phyloP scores from a whole-genome alignment of 129 eudicot genomes.

The Ambrosia artemisiifolia region DNA sequence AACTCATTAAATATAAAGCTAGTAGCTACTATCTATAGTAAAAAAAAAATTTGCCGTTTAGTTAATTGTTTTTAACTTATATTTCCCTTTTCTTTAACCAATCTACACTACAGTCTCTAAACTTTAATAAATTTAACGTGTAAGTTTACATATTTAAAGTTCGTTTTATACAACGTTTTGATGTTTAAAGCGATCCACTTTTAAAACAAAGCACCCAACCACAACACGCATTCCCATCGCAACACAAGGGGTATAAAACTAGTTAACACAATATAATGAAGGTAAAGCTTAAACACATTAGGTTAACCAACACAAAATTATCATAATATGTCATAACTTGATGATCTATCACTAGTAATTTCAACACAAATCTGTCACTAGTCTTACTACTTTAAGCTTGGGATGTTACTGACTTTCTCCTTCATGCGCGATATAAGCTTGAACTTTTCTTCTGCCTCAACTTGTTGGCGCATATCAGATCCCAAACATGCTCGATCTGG shows the following conservation, averaged over 20 bases:
- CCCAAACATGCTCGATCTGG: conserved; percentile 56
- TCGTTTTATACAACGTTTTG: no score
- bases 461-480: conserved; percentile 55
- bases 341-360: neutral
- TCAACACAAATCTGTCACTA: neutral
- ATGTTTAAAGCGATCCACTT: no score
- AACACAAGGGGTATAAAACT: neutral
- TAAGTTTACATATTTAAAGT: no score
- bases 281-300: neutral
- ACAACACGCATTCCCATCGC: no score
- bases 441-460: conserved; percentile 82
- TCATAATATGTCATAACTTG: neutral
- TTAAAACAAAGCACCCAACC: no score
- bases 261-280: neutral
- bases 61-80: no score
- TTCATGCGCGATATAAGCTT: conserved; percentile 72
- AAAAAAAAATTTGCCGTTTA: no score
- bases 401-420: conserved; percentile 36
- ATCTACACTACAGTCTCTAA: no score
- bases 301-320: neutral
- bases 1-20: no score
- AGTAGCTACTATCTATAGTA: no score
- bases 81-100: no score
- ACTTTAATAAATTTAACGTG: no score
- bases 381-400: conserved; percentile 1